Evolutionary conservation across 2,329 filamentous ascomycete genomes (phyloP), one percentile per base, ranked within the genome.

Genomic region (Coniella vitis): DNA sequence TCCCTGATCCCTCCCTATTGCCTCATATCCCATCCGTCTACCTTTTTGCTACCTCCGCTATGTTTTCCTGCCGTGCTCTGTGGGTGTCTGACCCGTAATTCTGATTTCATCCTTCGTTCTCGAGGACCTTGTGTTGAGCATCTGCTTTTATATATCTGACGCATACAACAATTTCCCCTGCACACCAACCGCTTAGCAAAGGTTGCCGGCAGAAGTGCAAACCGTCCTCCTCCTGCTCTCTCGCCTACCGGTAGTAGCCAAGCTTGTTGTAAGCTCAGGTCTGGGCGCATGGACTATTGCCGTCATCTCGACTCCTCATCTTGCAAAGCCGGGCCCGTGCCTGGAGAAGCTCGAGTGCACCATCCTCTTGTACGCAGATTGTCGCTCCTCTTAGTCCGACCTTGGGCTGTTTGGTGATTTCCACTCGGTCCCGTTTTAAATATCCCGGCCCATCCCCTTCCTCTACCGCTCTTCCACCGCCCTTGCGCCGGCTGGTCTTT

Each of bases 361-460:
- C 25, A 29, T 29, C 25, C 10, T 29, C n/a, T n/a, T n/a, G n/a
- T n/a, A n/a, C 25, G 25, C 25, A 5, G 25, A 29, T 29, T 29
- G 25, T 29, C 25, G 25, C 10, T 29, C 25, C 25, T 29, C 25
- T 29, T 29, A 29, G 25, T 10, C 10, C 25, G 25, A 5, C 25
- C 25, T 29, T 29, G 25, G 25, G 5, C 25, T 29, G 16, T 29
- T 35, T 16, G 19, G 21, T 47, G 29, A 17, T 29, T 47, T 29
- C 21, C 17, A 22, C 45, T 36, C 39, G 45, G 25, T 29, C 45
- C 25, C 36, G 25, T 39, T 47, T 47, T 40, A 47, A 47, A 47
- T 40, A 47, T 35, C 36, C 45, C 29, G 32, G 25, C 44, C 36
- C 35, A 20, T 19, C 44, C 45, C 34, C 45, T 21, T 16, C 31